Evolutionary conservation across 179 eudicot genomes (phyloP), one percentile per base, ranked within the genome.

Genomic region (Amaranthus tricolor): DNA sequence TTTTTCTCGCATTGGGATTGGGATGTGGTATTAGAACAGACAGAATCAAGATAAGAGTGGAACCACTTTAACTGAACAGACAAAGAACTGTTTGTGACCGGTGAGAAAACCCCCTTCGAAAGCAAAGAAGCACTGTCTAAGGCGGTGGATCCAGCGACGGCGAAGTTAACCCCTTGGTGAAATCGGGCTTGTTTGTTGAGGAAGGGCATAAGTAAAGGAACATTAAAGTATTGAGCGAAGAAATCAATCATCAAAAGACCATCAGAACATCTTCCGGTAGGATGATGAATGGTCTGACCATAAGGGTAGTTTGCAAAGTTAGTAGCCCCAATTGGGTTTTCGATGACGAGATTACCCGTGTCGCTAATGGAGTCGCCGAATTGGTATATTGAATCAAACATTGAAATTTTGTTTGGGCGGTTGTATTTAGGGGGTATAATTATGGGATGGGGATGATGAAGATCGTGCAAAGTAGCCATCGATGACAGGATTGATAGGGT

Each of bases 81-180:
- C 9, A 79, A 71, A 3, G 82, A 79, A 19, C 62, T 69, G 17
- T 43, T 70, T 6, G 75, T 63, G 5, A 57, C 66, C 0, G 71
- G 66, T 14, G 71, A 74, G 0, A 44, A 7, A 40, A 79, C 50
- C 19, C 19, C 55, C 54, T 24, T 54, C 0, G 16, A 7, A 16
- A 6, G 20, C 21, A 79, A 59, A 10, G 47, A 20, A n/a, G 64
- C 43, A 2, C 53, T 40, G 65, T 69, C 72, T 0, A 79, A 48
- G 0, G 82, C 82, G 9, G 82, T 74, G 5, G 78, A 62, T 2
- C 82, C 82, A 2, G 82, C 78, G 0, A 79, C 75, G 43, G 82
- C 82, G 40, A 79, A 74, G 49, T 79, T 79, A 0, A 79, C 79
- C 5, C 79, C 82, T 5, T 56, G 71, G 6, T 71, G 19, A 65